A percentile compares a stretch with the other conserved stretches of the same genome.
phyloP scores from a whole-genome alignment of 345 rosid genomes.

The Eucalyptus curtisii region DNA sequence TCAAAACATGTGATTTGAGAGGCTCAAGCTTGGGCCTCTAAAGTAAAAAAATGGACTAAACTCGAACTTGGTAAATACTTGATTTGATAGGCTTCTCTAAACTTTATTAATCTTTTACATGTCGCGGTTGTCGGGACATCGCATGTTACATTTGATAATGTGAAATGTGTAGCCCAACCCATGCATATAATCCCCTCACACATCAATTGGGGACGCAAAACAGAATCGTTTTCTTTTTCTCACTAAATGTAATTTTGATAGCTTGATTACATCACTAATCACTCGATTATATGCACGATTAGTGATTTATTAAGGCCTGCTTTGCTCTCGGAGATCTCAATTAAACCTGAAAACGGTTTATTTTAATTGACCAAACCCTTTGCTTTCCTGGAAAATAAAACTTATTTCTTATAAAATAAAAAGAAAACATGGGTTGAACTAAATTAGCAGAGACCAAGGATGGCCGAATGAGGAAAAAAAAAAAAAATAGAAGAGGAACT shows the following conservation, averaged over 20 bases:
- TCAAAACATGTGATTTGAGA: not conserved
- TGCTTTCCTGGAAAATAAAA: not conserved
- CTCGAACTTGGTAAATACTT: not conserved
- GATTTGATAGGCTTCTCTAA: not conserved
- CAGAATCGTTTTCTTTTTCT: not conserved
- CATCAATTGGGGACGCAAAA: not conserved
- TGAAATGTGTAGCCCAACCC: not conserved
- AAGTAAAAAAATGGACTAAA: not conserved
- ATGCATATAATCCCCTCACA: not conserved
- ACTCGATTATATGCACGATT: not conserved
- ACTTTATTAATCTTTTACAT: not conserved
- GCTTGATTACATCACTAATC: not conserved
- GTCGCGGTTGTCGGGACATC: fast-evolving
- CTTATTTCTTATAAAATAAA: not conserved
- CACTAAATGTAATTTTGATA: not conserved
- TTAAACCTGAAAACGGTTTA: not conserved
- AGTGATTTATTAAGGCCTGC: not conserved
- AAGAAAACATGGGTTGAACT: not conserved
- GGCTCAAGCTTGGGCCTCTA: not conserved
- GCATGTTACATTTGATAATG: not conserved
- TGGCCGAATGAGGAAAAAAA: not conserved
- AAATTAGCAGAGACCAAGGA: not conserved
- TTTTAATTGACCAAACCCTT: not conserved
- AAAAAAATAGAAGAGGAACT: not conserved
- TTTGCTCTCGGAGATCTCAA: not conserved